A percentile compares a stretch with the other conserved stretches of the same genome.
These are phyloP conservation scores for Corrigiola litoralis DNA, from an alignment of 179 eudicot genomes.

Conservation along the genomic window DNA sequence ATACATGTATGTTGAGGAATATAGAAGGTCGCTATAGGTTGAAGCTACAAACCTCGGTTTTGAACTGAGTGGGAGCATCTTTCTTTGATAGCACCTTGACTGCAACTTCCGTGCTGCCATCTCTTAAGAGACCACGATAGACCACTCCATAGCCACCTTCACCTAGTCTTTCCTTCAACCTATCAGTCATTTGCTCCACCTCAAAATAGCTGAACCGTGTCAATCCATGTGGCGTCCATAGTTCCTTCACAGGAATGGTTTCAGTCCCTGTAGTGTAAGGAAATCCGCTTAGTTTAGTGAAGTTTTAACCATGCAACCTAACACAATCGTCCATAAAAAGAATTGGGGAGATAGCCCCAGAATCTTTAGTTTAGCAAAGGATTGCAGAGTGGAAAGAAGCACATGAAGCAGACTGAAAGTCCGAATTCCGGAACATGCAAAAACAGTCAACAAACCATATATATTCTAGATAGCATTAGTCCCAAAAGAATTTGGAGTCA, in stretches of 20 bases:
- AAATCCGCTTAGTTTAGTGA: too few relatives aligned
- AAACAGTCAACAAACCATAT: too few relatives aligned
- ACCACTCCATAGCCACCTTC: conserved; percentile 34
- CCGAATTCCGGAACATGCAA: too few relatives aligned
- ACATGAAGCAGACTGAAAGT: too few relatives aligned
- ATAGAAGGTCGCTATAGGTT: neutral
- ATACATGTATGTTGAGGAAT: too few relatives aligned
- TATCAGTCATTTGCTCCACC: conserved; percentile 22
- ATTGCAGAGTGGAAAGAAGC: too few relatives aligned
- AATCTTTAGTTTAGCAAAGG: too few relatives aligned
- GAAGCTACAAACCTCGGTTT: conserved; percentile 25
- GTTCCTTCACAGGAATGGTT: neutral
- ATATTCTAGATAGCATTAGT: too few relatives aligned
- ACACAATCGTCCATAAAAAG: too few relatives aligned
- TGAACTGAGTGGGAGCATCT: conserved; percentile 28
- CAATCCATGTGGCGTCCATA: conserved; percentile 6
- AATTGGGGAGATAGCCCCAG: too few relatives aligned
- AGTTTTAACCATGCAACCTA: too few relatives aligned
- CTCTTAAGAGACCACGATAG: conserved; percentile 22
- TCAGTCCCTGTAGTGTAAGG: neutral
- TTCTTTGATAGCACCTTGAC: conserved; percentile 28
- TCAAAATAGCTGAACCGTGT: conserved; percentile 18
- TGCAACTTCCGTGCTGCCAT: conserved; percentile 28
- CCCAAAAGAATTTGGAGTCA: too few relatives aligned
- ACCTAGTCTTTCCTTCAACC: conserved; percentile 24